Evolutionary conservation across 257 asterid genomes (phyloP), one percentile per base, ranked within the genome.

Genomic region (Cynanchum wilfordii): DNA sequence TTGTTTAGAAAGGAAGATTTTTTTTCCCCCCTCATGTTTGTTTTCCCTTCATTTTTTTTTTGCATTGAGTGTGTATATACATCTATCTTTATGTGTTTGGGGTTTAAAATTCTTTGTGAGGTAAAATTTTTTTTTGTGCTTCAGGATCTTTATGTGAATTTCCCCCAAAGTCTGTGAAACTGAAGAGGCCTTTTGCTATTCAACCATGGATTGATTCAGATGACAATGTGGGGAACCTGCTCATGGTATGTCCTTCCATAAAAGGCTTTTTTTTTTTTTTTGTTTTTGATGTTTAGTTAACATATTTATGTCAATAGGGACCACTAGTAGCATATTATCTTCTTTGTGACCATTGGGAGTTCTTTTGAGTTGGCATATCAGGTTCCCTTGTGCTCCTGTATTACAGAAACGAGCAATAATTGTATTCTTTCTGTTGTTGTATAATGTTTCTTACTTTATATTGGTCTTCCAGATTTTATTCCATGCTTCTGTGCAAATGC

Each of bases 181-280:
- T 95, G 88, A 87, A 81, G 84, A 84, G 78, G 88, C 97, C 99
- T 19, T 95, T 92, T 79, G 79, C 95, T 44, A 33, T 86, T 83
- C 92, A 79, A 63, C 99, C 99, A 63, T 95, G 99, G 99, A 75
- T 84, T 77, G 89, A 78, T 81, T 92, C 99, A 10, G 96, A 92
- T 80, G 97, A 91, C 83, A 90, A 90, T 78, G 90, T 95, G 66
- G 99, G 98, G 82, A 91, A 90, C 78, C 86, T 92, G 72, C 84
- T 95, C 86, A 90, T 95, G 99, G 99, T 95, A 87, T 70, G 82
- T 29, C 12, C n/a, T 68, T 52, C 68, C 12, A 24, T 62, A 60
- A 5, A 30, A 15, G 44, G 65, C 4, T 15, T 12, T 25, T 56
- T 25, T n/a, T n/a, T n/a, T n/a, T n/a, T n/a, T n/a, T n/a, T n/a